These are phyloP conservation scores for Candida pini DNA, from an alignment of 805 yeast species.

Conservation along the genomic window DNA sequence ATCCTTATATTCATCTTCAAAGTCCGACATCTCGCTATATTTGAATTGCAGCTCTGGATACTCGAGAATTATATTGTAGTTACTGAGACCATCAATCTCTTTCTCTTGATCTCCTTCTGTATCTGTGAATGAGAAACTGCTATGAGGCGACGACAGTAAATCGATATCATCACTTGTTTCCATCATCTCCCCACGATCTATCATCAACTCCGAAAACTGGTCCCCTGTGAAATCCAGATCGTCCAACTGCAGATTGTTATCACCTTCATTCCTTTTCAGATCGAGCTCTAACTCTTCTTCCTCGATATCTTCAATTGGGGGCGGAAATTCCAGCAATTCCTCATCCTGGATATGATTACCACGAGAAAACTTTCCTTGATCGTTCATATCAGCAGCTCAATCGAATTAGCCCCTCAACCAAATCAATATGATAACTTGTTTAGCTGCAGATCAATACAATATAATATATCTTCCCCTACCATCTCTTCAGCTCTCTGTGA, in stretches of 20 bases:
- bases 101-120: constrained; percentile 18
- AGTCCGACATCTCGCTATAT: constrained; percentile 30
- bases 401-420: too few relatives aligned
- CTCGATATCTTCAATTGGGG: too few relatives aligned
- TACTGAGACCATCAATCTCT: constrained; percentile 29
- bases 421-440: too few relatives aligned
- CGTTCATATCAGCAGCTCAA: too few relatives aligned
- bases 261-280: background rate
- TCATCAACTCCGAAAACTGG: constrained; percentile 23
- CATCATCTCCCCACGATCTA: constrained; percentile 27
- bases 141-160: constrained; percentile 25
- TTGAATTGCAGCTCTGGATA: constrained; percentile 41
- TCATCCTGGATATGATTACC: too few relatives aligned
- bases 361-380: too few relatives aligned
- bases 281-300: too few relatives aligned
- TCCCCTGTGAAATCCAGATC: constrained; percentile 16
- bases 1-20: constrained; percentile 35
- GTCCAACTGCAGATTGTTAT: too few relatives aligned
- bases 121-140: constrained; percentile 23
- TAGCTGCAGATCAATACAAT: too few relatives aligned
- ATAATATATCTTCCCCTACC: too few relatives aligned
- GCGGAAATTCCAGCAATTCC: too few relatives aligned
- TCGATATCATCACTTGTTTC: constrained; percentile 28
- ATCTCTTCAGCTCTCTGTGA: too few relatives aligned
- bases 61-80: constrained; percentile 28